Conservation (phyloP, 179 eudicot species). For the Silene noctiflora region DNA sequence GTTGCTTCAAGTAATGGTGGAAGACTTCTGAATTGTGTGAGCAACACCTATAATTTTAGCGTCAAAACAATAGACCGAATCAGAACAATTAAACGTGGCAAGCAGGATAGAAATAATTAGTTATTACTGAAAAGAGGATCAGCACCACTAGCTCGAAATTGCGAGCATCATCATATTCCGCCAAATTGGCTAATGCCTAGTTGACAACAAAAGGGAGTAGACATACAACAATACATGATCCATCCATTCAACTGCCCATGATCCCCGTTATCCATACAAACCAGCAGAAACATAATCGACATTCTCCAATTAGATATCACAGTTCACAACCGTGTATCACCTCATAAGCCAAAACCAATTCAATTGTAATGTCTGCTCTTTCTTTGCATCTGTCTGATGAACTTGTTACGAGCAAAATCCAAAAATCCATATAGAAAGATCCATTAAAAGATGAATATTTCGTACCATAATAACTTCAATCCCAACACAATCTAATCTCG, state of each 20-base stretch:
- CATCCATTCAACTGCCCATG: background rate
- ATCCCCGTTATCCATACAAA: background rate
- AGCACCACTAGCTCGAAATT: background rate
- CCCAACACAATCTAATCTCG: background rate
- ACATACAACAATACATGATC: background rate
- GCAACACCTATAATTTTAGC: conserved; percentile 45
- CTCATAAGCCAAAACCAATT: too few species aligned
- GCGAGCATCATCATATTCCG: background rate
- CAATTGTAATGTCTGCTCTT: background rate
- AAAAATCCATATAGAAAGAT: background rate
- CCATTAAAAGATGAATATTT: background rate
- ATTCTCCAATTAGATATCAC: background rate
- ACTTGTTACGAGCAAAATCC: background rate
- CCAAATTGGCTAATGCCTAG: background rate
- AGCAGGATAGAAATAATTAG: background rate
- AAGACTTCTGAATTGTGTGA: conserved; percentile 78
- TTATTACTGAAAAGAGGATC: background rate
- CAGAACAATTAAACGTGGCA: background rate
- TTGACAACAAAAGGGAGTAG: too few species aligned
- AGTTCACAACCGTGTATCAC: background rate
- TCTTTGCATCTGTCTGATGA: background rate
- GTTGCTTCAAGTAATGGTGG: conserved; percentile 81
- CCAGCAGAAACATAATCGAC: background rate
- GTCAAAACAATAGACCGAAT: background rate
- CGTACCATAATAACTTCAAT: too few species aligned